These are phyloP conservation scores for Leptographium procerum DNA, from an alignment of 2,329 filamentous ascomycete species.

Conservation along the genomic window DNA sequence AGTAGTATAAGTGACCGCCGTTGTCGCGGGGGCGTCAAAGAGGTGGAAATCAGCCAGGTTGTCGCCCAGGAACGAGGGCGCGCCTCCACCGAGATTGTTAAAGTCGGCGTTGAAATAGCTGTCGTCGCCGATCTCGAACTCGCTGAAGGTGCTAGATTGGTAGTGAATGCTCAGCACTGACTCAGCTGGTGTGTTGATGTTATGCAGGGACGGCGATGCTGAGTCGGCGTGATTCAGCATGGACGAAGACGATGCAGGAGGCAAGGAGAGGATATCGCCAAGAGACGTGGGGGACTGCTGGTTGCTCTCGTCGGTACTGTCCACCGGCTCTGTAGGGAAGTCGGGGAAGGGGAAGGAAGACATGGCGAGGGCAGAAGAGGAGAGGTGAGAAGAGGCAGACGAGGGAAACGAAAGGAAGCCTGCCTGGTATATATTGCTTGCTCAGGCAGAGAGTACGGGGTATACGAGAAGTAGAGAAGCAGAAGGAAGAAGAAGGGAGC, in stretches of 20 bases:
- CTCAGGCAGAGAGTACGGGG: background rate
- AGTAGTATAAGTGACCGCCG: slow-evolving; percentile 3
- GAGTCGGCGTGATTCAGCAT: slow-evolving; percentile 27
- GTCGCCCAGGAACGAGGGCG: slow-evolving; percentile 34
- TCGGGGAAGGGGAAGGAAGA: slow-evolving; percentile 19
- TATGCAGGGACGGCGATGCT: slow-evolving; percentile 26
- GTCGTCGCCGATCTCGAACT: slow-evolving; percentile 30
- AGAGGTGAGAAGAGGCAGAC: slow-evolving; percentile 1
- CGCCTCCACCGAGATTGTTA: slow-evolving; percentile 28
- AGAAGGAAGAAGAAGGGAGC: background rate
- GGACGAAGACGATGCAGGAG: slow-evolving; percentile 28
- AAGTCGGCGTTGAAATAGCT: slow-evolving; percentile 29
- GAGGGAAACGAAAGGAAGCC: background rate
- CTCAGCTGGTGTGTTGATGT: slow-evolving; percentile 36
- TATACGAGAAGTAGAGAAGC: background rate
- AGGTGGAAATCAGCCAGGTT: slow-evolving; percentile 9
- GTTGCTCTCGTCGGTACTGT: slow-evolving; percentile 9
- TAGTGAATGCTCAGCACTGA: slow-evolving; percentile 35
- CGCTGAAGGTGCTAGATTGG: slow-evolving; percentile 37
- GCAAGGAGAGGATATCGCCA: slow-evolving; percentile 20
- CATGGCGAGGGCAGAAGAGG: slow-evolving; percentile 15
- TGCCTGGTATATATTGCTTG: slow-evolving; percentile 1
- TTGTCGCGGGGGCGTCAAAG: background rate
- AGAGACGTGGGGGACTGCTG: slow-evolving; percentile 12
- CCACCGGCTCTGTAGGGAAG: slow-evolving; percentile 16